These are phyloP conservation scores for Botrytis sinoallii DNA, from an alignment of 2,329 filamentous ascomycete species.

Conservation along the genomic window DNA sequence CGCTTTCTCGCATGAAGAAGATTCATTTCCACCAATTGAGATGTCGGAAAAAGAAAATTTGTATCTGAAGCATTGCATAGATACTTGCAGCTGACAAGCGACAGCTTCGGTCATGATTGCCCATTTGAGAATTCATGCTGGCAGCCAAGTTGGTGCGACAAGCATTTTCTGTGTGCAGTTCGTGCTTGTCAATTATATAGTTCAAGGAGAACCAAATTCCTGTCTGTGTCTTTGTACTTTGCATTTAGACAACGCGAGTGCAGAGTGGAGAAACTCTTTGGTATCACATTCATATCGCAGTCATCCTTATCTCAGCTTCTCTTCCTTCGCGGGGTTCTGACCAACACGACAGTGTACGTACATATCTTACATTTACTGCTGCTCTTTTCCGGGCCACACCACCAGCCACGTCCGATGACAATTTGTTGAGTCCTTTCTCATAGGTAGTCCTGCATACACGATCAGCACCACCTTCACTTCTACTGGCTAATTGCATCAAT, in stretches of 20 bases:
- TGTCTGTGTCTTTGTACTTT: background rate
- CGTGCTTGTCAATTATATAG: background rate
- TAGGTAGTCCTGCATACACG: conserved; percentile 18
- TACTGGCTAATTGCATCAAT: conserved; percentile 3
- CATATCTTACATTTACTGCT: background rate
- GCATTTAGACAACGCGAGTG: background rate
- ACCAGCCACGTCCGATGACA: conserved; percentile 15
- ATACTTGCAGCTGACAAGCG: conserved; percentile 4
- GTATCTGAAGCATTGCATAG: background rate
- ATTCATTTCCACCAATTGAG: conserved; percentile 6
- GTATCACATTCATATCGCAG: background rate
- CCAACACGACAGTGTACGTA: background rate
- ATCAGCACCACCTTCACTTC: background rate
- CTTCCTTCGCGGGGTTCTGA: background rate
- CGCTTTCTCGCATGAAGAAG: background rate
- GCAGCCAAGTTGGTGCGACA: conserved; percentile 4
- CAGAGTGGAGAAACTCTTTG: background rate
- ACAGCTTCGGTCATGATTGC: background rate
- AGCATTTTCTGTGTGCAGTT: background rate
- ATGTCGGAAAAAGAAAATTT: background rate
- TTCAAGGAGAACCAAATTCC: background rate
- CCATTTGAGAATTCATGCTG: background rate
- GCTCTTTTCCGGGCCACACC: background rate
- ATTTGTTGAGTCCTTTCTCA: background rate
- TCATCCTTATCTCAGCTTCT: conserved; percentile 1